These are phyloP conservation scores for Mariannaea elegans DNA, from an alignment of 2,329 filamentous ascomycete species.

Conservation along the genomic window DNA sequence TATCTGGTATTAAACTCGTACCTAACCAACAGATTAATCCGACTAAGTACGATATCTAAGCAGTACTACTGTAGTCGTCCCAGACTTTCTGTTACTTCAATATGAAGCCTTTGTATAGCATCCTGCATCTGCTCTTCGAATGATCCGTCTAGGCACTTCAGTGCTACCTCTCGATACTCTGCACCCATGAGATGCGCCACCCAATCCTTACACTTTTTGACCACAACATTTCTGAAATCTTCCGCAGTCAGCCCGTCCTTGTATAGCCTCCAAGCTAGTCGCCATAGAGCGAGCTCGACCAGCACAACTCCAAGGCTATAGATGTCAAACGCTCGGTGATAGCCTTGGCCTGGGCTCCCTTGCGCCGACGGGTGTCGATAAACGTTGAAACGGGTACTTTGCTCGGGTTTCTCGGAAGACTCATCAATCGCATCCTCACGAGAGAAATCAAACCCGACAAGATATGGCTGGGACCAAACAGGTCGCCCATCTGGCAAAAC, in stretches of 20 bases:
- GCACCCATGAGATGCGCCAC: constrained; percentile 17
- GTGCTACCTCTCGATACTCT: constrained; percentile 9
- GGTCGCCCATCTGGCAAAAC: background rate
- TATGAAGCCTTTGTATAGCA: constrained; percentile 12
- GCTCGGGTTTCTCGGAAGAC: constrained; percentile 7
- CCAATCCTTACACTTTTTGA: background rate
- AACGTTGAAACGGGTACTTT: background rate
- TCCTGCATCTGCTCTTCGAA: constrained; percentile 3
- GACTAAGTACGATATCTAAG: too few relatives aligned
- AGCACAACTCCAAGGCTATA: constrained; percentile 20
- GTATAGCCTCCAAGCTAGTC: background rate
- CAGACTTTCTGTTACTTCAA: constrained; percentile 10
- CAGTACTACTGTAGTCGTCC: background rate
- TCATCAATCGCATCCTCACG: constrained; percentile 11
- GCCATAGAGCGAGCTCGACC: constrained; percentile 10
- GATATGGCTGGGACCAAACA: constrained; percentile 14
- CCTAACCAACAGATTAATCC: too few relatives aligned
- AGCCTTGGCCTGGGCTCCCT: constrained; percentile 12
- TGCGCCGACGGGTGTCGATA: constrained; percentile 16
- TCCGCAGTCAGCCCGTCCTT: background rate
- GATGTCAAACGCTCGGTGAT: constrained; percentile 11
- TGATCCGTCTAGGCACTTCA: constrained; percentile 13
- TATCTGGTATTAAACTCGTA: too few relatives aligned
- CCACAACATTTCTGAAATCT: background rate
- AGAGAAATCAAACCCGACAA: constrained; percentile 12